A percentile compares a stretch with the other conserved stretches of the same genome.
These are phyloP conservation scores for Epichloe elymi DNA, from an alignment of 2,329 filamentous ascomycete species.

Conservation along the genomic window DNA sequence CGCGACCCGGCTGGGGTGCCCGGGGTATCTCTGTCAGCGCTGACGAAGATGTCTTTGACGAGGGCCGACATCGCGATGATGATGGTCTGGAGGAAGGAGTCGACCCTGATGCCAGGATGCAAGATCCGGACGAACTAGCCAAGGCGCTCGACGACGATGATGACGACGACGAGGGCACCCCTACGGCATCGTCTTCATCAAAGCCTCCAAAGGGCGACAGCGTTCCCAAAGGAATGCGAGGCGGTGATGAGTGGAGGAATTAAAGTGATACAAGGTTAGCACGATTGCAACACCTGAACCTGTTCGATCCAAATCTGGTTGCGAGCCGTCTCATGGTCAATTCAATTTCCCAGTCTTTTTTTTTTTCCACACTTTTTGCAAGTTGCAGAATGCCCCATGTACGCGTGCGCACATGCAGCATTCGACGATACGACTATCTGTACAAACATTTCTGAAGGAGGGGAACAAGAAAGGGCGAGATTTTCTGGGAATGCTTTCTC, in stretches of 20 bases:
- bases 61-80: constrained; percentile 34
- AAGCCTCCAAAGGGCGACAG: constrained; percentile 14
- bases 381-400: neutral
- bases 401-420: neutral
- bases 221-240: constrained; percentile 26
- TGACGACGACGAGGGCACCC: constrained; percentile 22
- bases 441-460: neutral
- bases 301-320: too few relatives aligned
- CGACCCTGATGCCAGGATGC: constrained; percentile 53
- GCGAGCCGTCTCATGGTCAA: neutral
- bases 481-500: neutral
- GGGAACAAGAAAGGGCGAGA: neutral
- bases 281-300: too few relatives aligned
- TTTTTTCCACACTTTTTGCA: neutral
- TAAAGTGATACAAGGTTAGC: constrained; percentile 9
- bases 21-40: constrained; percentile 54
- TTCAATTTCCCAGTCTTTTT: too few relatives aligned
- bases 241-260: constrained; percentile 35
- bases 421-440: neutral
- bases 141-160: constrained; percentile 41
- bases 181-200: constrained; percentile 10
- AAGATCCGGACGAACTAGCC: constrained; percentile 52
- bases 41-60: constrained; percentile 44
- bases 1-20: constrained; percentile 46
- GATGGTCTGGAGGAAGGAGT: constrained; percentile 31